Evolutionary conservation across 306 rosid genomes (phyloP).

Genomic region (Trichosanthes cucumerina): DNA sequence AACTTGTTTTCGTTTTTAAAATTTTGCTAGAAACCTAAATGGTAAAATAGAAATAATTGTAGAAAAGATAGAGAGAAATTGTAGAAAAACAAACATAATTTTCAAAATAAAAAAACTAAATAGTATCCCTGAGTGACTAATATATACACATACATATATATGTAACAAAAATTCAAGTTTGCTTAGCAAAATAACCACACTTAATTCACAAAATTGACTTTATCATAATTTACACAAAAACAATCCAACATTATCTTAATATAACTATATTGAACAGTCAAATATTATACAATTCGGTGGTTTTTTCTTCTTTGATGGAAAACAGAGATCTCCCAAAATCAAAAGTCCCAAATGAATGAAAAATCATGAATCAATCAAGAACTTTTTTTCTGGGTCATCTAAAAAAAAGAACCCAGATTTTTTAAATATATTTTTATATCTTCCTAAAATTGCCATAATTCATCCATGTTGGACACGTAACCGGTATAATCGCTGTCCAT

Average conservation of each 20-base stretch:
- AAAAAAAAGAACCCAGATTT: conserved; percentile 14
- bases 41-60: no score
- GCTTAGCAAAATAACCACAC: not conserved
- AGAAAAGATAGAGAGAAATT: no score
- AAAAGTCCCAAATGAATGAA: not conserved
- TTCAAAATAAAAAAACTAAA: no score
- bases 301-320: not conserved
- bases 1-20: no score
- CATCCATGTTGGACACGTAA: conserved; percentile 38
- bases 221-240: not conserved
- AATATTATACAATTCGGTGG: not conserved
- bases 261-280: not conserved
- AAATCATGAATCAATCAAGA: not conserved
- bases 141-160: no score
- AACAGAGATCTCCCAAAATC: not conserved
- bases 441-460: conserved; percentile 31
- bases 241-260: not conserved
- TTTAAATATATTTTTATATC: not conserved
- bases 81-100: no score
- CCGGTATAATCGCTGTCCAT: conserved; percentile 26
- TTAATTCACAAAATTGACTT: not conserved
- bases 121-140: no score
- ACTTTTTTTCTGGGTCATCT: conserved; percentile 3
- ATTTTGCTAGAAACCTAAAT: no score
- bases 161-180: not conserved